phyloP scores from a whole-genome alignment of 805 yeast genomes.

The Metschnikowia gruessii region DNA sequence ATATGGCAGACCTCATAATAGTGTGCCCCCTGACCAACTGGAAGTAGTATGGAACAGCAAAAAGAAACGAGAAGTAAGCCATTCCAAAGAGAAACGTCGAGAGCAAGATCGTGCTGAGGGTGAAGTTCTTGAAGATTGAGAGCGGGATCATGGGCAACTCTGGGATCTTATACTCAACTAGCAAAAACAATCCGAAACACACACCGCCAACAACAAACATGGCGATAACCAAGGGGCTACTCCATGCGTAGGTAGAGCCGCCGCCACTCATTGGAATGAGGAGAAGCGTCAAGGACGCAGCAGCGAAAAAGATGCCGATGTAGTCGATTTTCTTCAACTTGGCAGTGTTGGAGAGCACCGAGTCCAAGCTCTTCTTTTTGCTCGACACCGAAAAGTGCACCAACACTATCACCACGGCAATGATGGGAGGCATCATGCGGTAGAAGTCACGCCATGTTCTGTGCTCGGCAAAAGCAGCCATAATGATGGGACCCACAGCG shows the following conservation, averaged over 20 bases:
- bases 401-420: slow-evolving; percentile 29
- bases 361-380: slow-evolving; percentile 23
- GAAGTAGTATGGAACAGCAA: slow-evolving; percentile 49
- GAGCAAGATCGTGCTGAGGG: slow-evolving; percentile 31
- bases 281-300: slow-evolving; percentile 48
- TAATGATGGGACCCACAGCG: slow-evolving; percentile 54
- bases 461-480: slow-evolving; percentile 46
- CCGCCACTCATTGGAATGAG: slow-evolving; percentile 62
- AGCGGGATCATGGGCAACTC: slow-evolving; percentile 55
- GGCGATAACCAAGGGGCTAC: slow-evolving; percentile 36
- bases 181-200: slow-evolving; percentile 40
- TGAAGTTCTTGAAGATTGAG: slow-evolving; percentile 35
- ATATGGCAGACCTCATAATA: slow-evolving; percentile 40
- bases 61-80: slow-evolving; percentile 45
- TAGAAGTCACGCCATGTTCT: slow-evolving; percentile 55
- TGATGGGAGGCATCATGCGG: slow-evolving; percentile 45
- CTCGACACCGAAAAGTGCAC: slow-evolving; percentile 38
- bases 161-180: slow-evolving; percentile 50
- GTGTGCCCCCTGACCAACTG: slow-evolving; percentile 43
- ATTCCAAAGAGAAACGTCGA: slow-evolving; percentile 48
- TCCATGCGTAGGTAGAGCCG: slow-evolving; percentile 58
- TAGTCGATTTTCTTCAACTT: slow-evolving; percentile 50
- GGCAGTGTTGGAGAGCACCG: slow-evolving; percentile 29
- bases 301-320: slow-evolving; percentile 47
- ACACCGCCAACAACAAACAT: slow-evolving; percentile 36